Evolutionary conservation across 1,284 basidiomycete genomes (phyloP).

Genomic region (Fomitopsis betulina): DNA sequence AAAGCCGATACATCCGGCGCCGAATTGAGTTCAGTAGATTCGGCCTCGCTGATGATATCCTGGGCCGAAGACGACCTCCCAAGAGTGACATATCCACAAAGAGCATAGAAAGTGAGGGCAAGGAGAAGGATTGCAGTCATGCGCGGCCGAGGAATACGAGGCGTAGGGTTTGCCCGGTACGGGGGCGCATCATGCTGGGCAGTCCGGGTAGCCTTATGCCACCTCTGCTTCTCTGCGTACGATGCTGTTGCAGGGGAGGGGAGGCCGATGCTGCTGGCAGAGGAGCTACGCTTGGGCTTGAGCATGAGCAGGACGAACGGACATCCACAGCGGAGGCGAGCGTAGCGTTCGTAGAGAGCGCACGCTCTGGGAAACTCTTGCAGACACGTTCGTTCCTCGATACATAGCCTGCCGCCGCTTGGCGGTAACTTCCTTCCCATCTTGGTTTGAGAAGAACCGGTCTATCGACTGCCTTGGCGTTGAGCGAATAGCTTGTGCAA

Average conservation of each 20-base stretch:
- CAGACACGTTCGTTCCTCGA: constrained; percentile 1
- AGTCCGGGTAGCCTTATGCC: not conserved
- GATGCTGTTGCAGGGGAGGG: not conserved
- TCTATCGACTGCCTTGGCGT: not conserved
- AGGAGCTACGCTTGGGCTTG: not conserved
- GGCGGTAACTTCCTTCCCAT: not conserved
- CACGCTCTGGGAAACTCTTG: not conserved
- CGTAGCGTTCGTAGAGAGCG: not conserved
- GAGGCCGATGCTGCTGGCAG: not conserved
- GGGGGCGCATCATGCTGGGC: not conserved
- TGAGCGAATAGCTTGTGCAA: no score
- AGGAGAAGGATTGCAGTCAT: not conserved
- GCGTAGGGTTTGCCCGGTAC: not conserved
- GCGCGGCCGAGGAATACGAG: not conserved
- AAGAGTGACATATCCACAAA: not conserved
- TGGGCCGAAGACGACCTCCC: not conserved
- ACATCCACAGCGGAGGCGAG: not conserved
- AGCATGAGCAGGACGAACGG: not conserved
- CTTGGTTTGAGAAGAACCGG: not conserved
- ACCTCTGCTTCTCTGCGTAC: not conserved
- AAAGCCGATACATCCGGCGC: not conserved
- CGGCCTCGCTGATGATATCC: not conserved
- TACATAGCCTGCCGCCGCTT: not conserved
- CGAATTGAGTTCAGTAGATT: not conserved
- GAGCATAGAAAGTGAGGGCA: not conserved